These are phyloP conservation scores for Cryptosporidium viatorum DNA, from an alignment of 169 alveolate genomes.

Conservation along the genomic window DNA sequence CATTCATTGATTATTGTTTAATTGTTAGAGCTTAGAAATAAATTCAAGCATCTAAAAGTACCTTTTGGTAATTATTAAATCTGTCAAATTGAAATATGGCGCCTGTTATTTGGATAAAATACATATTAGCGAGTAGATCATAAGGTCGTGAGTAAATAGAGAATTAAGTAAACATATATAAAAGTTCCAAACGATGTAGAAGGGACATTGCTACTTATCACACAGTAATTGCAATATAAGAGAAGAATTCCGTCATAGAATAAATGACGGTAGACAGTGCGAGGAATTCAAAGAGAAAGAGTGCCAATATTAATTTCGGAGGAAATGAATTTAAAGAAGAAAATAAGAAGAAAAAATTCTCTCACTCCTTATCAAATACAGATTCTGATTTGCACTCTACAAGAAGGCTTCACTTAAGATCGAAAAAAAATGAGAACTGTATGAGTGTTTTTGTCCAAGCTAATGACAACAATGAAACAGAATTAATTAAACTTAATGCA, in stretches of 20 bases:
- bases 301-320: not conserved
- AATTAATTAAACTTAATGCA: slow-evolving; percentile 14
- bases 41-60: not conserved
- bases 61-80: not conserved
- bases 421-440: slow-evolving; percentile 1
- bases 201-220: not conserved
- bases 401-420: not conserved
- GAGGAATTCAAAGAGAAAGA: not conserved
- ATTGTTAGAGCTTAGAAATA: not conserved
- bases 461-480: slow-evolving; percentile 1
- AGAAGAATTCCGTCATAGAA: not conserved
- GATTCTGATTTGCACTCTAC: not conserved
- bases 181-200: slow-evolving; percentile 1
- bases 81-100: not conserved
- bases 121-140: not conserved
- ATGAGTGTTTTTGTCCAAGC: slow-evolving; percentile 38
- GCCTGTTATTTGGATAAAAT: not conserved
- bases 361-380: not conserved
- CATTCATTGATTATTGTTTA: not conserved
- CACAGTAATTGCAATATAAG: not conserved
- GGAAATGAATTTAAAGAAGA: not conserved
- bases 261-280: not conserved
- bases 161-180: not conserved
- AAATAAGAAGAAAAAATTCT: not conserved
- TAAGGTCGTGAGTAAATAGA: not conserved